These are phyloP conservation scores for Albizia julibrissin DNA, from an alignment of 306 rosid genomes.

Conservation along the genomic window DNA sequence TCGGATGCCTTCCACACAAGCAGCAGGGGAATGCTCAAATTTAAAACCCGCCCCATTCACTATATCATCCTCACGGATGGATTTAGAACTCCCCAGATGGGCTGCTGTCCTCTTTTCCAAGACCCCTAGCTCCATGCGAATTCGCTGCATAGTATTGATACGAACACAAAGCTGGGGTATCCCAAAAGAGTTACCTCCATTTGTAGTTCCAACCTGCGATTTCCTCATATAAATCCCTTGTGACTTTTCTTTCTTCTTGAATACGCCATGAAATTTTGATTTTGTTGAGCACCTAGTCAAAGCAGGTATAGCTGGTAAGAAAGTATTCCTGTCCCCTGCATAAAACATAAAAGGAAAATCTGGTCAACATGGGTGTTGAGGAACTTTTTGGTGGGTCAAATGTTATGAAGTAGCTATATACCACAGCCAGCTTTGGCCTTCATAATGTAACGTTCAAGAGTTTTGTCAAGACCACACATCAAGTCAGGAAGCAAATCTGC, in stretches of 20 bases:
- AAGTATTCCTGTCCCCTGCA: conserved; percentile 68
- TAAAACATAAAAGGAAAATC: conserved; percentile 35
- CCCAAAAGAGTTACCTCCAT: conserved; percentile 53
- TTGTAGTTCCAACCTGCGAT: conserved; percentile 58
- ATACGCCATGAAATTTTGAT: conserved; percentile 70
- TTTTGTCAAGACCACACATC: conserved; percentile 78
- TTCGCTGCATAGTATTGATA: conserved; percentile 78
- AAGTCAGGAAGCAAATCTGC: conserved; percentile 69
- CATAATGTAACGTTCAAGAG: conserved; percentile 73
- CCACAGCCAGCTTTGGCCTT: conserved; percentile 89
- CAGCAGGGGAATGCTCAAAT: conserved; percentile 68
- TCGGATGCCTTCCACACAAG: conserved; percentile 75
- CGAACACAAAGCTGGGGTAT: conserved; percentile 80
- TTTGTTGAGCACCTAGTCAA: conserved; percentile 84
- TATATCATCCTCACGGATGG: conserved; percentile 36
- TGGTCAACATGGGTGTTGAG: conserved; percentile 26
- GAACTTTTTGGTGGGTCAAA: conserved; percentile 22
- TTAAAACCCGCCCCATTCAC: conserved; percentile 48
- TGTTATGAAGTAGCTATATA: conserved; percentile 39
- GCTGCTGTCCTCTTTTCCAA: conserved; percentile 68
- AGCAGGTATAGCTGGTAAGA: conserved; percentile 75
- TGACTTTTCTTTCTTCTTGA: conserved; percentile 70
- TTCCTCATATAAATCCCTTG: conserved; percentile 59
- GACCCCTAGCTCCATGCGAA: conserved; percentile 71
- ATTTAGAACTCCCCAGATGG: conserved; percentile 58